phyloP scores from a whole-genome alignment of 176 grass and related monocot species.

The Musa acuminata region DNA sequence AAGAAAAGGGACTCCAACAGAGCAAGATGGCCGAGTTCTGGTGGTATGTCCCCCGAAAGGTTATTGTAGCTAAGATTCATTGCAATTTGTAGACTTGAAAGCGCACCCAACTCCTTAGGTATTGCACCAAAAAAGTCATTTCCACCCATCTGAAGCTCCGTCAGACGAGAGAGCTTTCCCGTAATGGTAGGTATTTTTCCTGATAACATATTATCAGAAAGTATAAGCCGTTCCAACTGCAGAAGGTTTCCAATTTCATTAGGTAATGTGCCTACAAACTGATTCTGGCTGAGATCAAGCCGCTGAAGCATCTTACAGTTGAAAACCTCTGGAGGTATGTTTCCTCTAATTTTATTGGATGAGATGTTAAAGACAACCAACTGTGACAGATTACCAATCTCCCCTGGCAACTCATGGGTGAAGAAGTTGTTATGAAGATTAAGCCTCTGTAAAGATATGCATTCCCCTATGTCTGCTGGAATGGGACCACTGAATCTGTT shows the following conservation, averaged over 20 bases:
- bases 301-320: slow-evolving; percentile 77
- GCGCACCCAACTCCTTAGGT: slow-evolving; percentile 67
- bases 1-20: slow-evolving; percentile 69
- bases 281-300: slow-evolving; percentile 92
- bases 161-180: slow-evolving; percentile 69
- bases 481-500: slow-evolving; percentile 87
- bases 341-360: slow-evolving; percentile 69
- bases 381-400: slow-evolving; percentile 70
- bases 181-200: slow-evolving; percentile 71
- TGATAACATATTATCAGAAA: slow-evolving; percentile 72
- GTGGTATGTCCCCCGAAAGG: slow-evolving; percentile 66
- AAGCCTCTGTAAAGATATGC: slow-evolving; percentile 71
- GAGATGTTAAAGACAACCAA: slow-evolving; percentile 96
- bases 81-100: slow-evolving; percentile 92
- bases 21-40: slow-evolving; percentile 85
- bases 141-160: slow-evolving; percentile 86
- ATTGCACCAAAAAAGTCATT: slow-evolving; percentile 75
- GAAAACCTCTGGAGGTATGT: slow-evolving; percentile 76
- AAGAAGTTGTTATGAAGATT: slow-evolving; percentile 87
- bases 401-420: slow-evolving; percentile 58
- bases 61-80: slow-evolving; percentile 93
- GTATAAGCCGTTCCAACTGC: slow-evolving; percentile 75
- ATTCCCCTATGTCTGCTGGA: slow-evolving; percentile 64
- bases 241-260: slow-evolving; percentile 67
- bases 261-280: slow-evolving; percentile 59